Base-by-base conservation (phyloP, 2,329 filamentous ascomycete species). In the Mycosphaerella sp. region DNA sequence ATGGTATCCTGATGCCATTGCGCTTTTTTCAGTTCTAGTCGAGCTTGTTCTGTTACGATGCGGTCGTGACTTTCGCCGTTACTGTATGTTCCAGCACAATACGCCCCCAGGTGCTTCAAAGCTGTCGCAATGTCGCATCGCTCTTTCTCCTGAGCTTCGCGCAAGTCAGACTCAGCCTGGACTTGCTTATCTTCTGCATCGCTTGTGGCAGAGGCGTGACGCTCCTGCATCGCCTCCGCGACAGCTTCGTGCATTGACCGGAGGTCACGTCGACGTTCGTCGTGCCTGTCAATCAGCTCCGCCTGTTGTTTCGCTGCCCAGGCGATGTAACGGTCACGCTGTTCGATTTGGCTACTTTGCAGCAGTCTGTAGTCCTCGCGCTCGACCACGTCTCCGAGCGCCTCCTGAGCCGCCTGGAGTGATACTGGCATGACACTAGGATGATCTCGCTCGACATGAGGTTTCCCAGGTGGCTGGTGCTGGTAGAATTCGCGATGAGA, bases 41-140 rank as follows among this genome's bases (percentile, higher is more conserved):
- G 67, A 46, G 76, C 74, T 55, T 74, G 70, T 9, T 73, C 72
- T 1, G 74, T 76, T n/a, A 77, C 70, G 0, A 54, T 57, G 26
- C 74, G 64, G 31, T 65, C 56, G 47, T 71, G 69, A 1, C 57
- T 57, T 29, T 65, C 60, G 6, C 66, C 68, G 32, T 53, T 62
- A 26, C 60, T 61, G 39, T 65, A 66, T 6, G 59, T 67, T 10
- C 73, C 74, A 4, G 69, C 67, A 53, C 74, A 77, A 56, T 76
- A 78, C 3, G 73, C 73, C 54, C 75, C 73, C 69, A 77, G 76
- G 55, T 77, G 72, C 55, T 72, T 73, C 2, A 77, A 61, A 0
- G 74, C 74, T 2, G 73, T 76, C 0, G 70, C 71, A 9, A 69
- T 70, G 59, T 76, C 75, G 38, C 71, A 68, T 10, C 64, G 63